Evolutionary conservation across 805 yeast species (phyloP), one percentile per base, ranked within the genome.

Genomic region (Starmerella bacillaris): DNA sequence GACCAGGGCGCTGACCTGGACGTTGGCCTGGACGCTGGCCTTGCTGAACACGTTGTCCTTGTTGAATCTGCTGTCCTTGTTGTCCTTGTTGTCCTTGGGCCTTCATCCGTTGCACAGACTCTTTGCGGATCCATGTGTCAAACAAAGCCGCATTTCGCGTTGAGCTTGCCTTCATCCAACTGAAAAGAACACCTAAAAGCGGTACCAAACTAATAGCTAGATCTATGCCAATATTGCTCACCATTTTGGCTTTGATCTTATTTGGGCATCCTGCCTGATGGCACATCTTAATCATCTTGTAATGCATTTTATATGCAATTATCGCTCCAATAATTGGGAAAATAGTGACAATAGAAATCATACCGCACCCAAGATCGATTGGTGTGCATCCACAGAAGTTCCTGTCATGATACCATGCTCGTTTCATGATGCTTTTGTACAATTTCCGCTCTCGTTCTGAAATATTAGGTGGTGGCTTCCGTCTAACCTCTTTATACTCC

Each of bases 391-490:
- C 39, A 24, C 47, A 46, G 48, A 80, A 68, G 51, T 92, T 79
- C 44, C 68, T 67, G 52, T 86, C 96, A 51, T 86, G 83, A 12
- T 66, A 49, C 94, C 94, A 84, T 0, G 95, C 95, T 40, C 70
- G 65, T 34, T 59, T 63, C 49, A 75, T 84, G n/a, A 83, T 59
- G 18, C 53, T 57, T 50, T 74, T 77, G 92, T 89, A 86, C 5
- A 64, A 58, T 46, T 68, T 67, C 31, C 65, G 68, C 43, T 82
- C 89, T 26, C 63, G 59, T 34, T 68, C 66, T 3, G 72, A 59
- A 16, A 72, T 65, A 16, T 65, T 64, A 2, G 62, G 65, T 1
- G 84, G 78, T 11, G 79, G 63, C 41, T 22, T 21, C 15, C 46
- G 36, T 22, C 40, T 22, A 8, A 41, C 33, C 27, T 42, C 39